A percentile compares a stretch with the other conserved stretches of the same genome.
phyloP scores from a whole-genome alignment of 129 eudicot genomes.

The sunflower (Helianthus annuus) region DNA sequence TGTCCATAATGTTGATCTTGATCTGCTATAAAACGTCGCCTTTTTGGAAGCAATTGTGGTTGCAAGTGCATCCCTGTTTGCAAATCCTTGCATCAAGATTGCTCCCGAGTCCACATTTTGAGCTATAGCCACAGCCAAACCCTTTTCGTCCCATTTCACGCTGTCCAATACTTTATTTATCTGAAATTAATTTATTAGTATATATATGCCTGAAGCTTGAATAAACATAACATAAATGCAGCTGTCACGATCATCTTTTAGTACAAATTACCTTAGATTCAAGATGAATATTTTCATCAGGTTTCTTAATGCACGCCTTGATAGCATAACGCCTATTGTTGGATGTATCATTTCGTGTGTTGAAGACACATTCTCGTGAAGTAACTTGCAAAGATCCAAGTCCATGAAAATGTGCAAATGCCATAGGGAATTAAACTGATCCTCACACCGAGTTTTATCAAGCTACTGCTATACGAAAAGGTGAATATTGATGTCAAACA shows the following conservation, averaged over 20 bases:
- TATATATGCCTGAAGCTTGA: constrained; percentile 4
- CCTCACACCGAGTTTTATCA: constrained; percentile 1
- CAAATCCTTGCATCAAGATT: constrained; percentile 87
- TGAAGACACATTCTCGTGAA: constrained; percentile 27
- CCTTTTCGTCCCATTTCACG: constrained; percentile 98
- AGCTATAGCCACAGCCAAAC: constrained; percentile 98
- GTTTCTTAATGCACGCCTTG: constrained; percentile 6
- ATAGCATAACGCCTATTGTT: constrained; percentile 11
- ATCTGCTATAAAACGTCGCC: constrained; percentile 94
- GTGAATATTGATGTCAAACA: neutral
- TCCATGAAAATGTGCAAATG: constrained; percentile 17
- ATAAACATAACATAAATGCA: neutral
- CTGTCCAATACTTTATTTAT: constrained; percentile 72
- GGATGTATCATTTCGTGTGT: neutral
- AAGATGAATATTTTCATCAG: constrained; percentile 20
- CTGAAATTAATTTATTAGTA: constrained; percentile 42
- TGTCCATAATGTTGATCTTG: constrained; percentile 86
- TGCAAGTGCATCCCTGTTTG: constrained; percentile 71
- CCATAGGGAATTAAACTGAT: constrained; percentile 27
- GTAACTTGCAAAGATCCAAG: constrained; percentile 34
- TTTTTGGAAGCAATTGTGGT: constrained; percentile 77
- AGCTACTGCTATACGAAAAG: neutral
- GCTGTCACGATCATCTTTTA: constrained; percentile 1
- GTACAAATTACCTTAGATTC: constrained; percentile 17
- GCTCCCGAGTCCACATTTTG: constrained; percentile 96